Evolutionary conservation across 495 filamentous ascomycete genomes (phyloP).

Genomic region (Pseudoneurospora amorphoporcata): DNA sequence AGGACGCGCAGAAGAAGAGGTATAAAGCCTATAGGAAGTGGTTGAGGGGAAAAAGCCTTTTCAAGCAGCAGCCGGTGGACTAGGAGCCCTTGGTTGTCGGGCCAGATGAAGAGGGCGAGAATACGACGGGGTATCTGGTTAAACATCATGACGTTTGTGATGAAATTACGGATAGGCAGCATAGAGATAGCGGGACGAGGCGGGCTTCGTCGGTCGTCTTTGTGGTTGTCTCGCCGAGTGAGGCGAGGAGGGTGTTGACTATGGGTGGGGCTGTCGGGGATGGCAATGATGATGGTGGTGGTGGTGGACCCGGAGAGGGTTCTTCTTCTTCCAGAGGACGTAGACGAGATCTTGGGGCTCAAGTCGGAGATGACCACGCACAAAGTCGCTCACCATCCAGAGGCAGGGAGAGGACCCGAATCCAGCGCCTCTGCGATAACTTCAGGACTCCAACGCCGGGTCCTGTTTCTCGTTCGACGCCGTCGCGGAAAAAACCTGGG

Average conservation of each 20-base stretch:
- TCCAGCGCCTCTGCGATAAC: not conserved
- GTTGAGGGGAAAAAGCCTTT: conserved; percentile 83
- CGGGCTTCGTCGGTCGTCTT: not conserved
- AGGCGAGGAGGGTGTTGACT: not conserved
- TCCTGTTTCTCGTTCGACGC: not conserved
- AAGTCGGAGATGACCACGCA: not conserved
- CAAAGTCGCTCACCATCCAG: not conserved
- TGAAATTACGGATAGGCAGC: not conserved
- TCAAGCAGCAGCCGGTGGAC: conserved; percentile 77
- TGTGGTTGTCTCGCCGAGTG: not conserved
- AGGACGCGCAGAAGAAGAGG: conserved; percentile 78
- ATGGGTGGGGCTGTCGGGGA: not conserved
- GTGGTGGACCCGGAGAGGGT: not conserved
- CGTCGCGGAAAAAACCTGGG: conserved; percentile 23
- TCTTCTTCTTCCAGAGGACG: not conserved
- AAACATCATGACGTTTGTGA: not conserved
- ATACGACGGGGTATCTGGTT: not conserved
- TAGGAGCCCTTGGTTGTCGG: conserved; percentile 17
- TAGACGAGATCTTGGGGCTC: not conserved
- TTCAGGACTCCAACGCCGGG: not conserved
- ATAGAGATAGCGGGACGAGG: not conserved
- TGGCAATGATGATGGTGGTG: not conserved
- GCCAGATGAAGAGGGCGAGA: conserved; percentile 3
- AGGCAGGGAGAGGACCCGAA: not conserved
- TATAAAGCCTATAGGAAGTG: conserved; percentile 95